Conservation (phyloP, 345 rosid genomes). For the Melastoma malabathricum region DNA sequence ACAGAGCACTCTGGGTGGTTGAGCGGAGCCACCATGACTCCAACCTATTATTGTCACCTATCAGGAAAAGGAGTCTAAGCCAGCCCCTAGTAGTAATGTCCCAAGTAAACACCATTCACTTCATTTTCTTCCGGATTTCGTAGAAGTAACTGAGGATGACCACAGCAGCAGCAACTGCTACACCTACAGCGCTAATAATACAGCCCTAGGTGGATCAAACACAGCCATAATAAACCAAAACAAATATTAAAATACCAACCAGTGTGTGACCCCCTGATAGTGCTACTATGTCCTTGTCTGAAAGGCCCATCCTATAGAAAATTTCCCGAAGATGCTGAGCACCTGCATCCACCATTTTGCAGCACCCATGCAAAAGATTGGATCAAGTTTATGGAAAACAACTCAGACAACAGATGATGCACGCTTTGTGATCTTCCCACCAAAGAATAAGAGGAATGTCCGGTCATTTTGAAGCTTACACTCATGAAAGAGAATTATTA, state of each 20-base stretch:
- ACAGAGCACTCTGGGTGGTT: no score
- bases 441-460: constrained; percentile 1
- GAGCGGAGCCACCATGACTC: no score
- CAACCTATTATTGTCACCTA: no score
- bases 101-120: constrained; percentile 18
- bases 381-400: no score
- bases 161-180: constrained; percentile 69
- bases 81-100: not conserved
- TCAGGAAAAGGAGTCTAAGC: no score
- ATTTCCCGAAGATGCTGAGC: constrained; percentile 61
- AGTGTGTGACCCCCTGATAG: constrained; percentile 45
- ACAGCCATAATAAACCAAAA: constrained; percentile 1
- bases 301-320: constrained; percentile 79
- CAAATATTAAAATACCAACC: constrained; percentile 12
- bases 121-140: constrained; percentile 58
- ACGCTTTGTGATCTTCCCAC: not conserved
- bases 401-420: no score
- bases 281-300: constrained; percentile 83
- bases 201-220: constrained; percentile 12
- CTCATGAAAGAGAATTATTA: constrained; percentile 6
- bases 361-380: not conserved
- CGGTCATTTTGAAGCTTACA: not conserved
- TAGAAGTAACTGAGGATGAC: constrained; percentile 68
- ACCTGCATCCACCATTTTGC: constrained; percentile 24
- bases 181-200: constrained; percentile 88